A percentile compares a stretch with the other conserved stretches of the same genome.
Evolutionary conservation across 805 yeast species (phyloP).

Genomic region (Cyberlindnera veronae): DNA sequence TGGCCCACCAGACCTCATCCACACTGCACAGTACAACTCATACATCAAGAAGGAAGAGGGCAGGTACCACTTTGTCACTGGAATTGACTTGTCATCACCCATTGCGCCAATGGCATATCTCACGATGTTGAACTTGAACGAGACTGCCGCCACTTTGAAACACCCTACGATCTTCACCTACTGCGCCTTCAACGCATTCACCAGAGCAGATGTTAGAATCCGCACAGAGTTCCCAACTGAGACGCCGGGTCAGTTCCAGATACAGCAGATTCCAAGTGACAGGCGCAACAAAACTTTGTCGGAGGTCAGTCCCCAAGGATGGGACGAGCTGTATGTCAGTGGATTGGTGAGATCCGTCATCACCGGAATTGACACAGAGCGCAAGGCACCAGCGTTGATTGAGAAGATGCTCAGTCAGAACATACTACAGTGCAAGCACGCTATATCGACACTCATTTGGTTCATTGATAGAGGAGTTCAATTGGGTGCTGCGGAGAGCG

Average conservation of each 20-base stretch:
- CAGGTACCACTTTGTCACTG: constrained; percentile 45
- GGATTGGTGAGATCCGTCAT: constrained; percentile 50
- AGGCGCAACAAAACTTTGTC: constrained; percentile 30
- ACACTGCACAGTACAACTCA: constrained; percentile 34
- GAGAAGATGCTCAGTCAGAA: constrained; percentile 39
- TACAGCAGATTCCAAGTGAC: constrained; percentile 33
- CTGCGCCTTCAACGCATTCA: constrained; percentile 71
- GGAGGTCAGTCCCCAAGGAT: constrained; percentile 36
- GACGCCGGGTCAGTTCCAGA: constrained; percentile 30
- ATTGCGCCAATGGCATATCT: constrained; percentile 47
- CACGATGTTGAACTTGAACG: constrained; percentile 33
- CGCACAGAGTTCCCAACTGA: constrained; percentile 53
- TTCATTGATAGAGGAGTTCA: constrained; percentile 45
- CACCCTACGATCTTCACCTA: constrained; percentile 41
- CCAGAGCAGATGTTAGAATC: constrained; percentile 67
- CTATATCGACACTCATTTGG: constrained; percentile 14
- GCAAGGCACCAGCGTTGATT: constrained; percentile 57
- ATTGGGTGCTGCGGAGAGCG: constrained; percentile 61
- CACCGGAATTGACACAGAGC: constrained; percentile 50
- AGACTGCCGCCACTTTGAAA: constrained; percentile 18
- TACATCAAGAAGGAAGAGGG: constrained; percentile 42
- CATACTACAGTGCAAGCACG: constrained; percentile 7
- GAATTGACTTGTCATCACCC: constrained; percentile 43
- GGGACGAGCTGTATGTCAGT: constrained; percentile 64
- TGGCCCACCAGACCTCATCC: constrained; percentile 76